Percentiles rank a stretch among this genome's conserved stretches.
These are phyloP conservation scores for Neurospora sp. DNA, from an alignment of 495 filamentous ascomycete species.

Conservation along the genomic window DNA sequence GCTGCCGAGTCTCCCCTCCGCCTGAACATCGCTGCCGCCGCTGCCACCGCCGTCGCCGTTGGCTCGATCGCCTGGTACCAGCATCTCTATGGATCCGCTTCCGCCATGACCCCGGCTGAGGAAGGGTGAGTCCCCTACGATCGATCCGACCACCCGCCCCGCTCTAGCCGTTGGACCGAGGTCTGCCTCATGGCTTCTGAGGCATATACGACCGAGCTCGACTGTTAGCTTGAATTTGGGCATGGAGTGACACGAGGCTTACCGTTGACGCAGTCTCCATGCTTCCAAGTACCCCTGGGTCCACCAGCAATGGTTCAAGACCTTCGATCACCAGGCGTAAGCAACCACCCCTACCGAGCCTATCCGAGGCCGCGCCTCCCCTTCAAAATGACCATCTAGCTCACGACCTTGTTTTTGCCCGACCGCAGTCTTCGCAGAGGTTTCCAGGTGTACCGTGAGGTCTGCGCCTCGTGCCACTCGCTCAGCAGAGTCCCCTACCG, in stretches of 20 bases:
- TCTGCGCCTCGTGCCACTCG: constrained; percentile 96
- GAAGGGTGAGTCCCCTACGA: constrained; percentile 72
- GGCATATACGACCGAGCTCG: constrained; percentile 21
- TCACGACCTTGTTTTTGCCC: constrained; percentile 10
- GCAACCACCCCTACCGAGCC: constrained; percentile 20
- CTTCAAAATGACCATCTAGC: background rate
- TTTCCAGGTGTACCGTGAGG: constrained; percentile 99
- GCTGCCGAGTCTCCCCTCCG: constrained; percentile 48
- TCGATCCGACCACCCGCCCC: background rate
- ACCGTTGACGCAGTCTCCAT: constrained; percentile 60
- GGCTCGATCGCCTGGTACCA: constrained; percentile 92
- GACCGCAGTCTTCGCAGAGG: constrained; percentile 79
- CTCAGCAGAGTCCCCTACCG: constrained; percentile 91
- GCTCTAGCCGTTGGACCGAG: constrained; percentile 9
- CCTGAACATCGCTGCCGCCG: constrained; percentile 70
- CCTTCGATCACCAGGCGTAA: constrained; percentile 95
- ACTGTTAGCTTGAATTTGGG: background rate
- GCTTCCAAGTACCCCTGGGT: constrained; percentile 91
- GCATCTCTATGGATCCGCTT: constrained; percentile 81
- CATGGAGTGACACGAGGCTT: constrained; percentile 8
- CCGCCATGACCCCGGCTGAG: constrained; percentile 87
- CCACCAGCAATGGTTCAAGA: constrained; percentile 79
- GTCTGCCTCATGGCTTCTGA: constrained; percentile 13
- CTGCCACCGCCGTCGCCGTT: constrained; percentile 72
- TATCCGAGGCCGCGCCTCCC: background rate